Base-by-base conservation (phyloP, 805 yeast genomes). In the Wickerhamiella azymoides region DNA sequence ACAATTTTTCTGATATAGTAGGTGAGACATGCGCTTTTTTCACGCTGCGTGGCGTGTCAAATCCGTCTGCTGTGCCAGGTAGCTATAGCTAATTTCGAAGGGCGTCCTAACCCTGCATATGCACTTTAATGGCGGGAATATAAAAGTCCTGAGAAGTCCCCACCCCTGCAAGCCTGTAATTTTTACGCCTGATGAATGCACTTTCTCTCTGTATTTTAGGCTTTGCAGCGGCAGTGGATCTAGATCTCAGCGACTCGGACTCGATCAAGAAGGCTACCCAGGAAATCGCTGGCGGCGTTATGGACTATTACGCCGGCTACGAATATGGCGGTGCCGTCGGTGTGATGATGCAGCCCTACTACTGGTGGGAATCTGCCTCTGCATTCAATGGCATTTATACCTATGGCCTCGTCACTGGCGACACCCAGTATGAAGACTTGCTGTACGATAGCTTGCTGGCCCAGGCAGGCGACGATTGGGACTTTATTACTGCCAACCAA, bases 291-390 rank as follows among this genome's bases (percentile, higher is more conserved):
- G 61, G 67, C 30, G 94, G 94, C 51, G 65, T 83, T 43, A 66
- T 84, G 69, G 85, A 81, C 64, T 85, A 85, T 60, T 84, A 85
- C 56, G 77, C 72, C 14, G 92, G 93, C 33, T 57, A 61, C 24
- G 65, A 71, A 28, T 61, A 67, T 35, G 89, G 88, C 32, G 80
- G 81, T 35, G 70, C 79, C 25, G 66, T 80, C 16, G 92, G 92
- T 25, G 71, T 74, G 79, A 79, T 81, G 59, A 64, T 73, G 9
- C 54, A 63, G 51, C 89, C 89, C 1, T 81, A 81, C 68, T 81
- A 80, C 64, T 81, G 92, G 92, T 81, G 89, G 89, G 80, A 79
- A 63, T 84, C 88, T 19, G 92, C 89, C 54, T 86, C 81, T 50
- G 83, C 79, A 0, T 67, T 59, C 55, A 55, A 55, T 35, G 45